Evolutionary conservation across 2,329 filamentous ascomycete species (phyloP), one percentile per base, ranked within the genome.

Genomic region (Phaeophleospora eucalypticola): DNA sequence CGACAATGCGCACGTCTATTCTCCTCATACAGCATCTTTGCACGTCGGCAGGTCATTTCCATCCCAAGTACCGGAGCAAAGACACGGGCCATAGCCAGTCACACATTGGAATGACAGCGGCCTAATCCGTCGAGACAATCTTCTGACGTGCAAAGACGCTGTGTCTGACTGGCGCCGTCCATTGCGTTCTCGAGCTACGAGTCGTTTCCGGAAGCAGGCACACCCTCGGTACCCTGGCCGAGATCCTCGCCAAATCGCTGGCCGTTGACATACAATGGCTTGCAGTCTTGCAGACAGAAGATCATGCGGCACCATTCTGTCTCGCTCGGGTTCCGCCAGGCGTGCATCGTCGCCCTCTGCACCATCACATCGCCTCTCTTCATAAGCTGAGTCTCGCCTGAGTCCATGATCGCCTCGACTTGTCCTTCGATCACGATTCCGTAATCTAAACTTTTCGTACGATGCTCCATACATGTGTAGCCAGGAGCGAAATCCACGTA

Each of bases 291-390:
- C 37, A 67, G 46, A 17, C 65, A 59, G 40, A 64, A 67, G 36
- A 66, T 60, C 64, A 67, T 66, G 17, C 65, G 45, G 4, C 57
- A 55, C 61, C 62, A 66, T 18, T 63, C 50, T 2, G 59, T 63
- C 32, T 59, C 43, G 43, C 57, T 61, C 24, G 58, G 57, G 51
- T 68, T 68, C 24, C 59, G 46, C 65, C 65, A 68, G 10, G 63
- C 62, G 51, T 67, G 63, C 58, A 63, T 66, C 4, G 65, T 68
- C n/a, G 63, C 66, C 43, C 65, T 51, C 57, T 68, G 66, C 35
- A 68, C 64, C 54, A 66, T 66, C 8, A 65, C 61, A 49, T 68
- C 65, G 3, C 66, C 66, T 29, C 64, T 51, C 9, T 56, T 46
- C 64, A 68, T 63, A n/a, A 55, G 18, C 49, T 61, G 57, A 45